Evolutionary conservation across 352 stramenopile species (phyloP), one percentile per base, ranked within the genome.

Genomic region (Phytophthora foliorum): DNA sequence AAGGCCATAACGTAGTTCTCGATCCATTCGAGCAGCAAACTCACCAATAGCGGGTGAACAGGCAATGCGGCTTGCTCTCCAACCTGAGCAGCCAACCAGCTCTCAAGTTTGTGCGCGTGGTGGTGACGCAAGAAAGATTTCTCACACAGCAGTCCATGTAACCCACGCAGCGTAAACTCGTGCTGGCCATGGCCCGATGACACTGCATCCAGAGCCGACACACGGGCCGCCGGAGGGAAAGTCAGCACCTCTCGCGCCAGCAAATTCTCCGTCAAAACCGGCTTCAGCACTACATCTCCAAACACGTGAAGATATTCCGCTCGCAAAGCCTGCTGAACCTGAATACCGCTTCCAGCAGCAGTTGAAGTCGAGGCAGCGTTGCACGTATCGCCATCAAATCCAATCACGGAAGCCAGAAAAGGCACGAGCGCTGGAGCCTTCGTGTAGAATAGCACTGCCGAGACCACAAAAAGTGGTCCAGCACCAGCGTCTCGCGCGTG

Each of bases 1-100:
- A 92, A 92, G 9, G 84, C 80, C 74, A 92, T 80, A 13, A 91
- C 31, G 57, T 92, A 92, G 46, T 92, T 92, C 57, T 92, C 84
- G 54, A 92, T 83, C 77, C 75, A 92, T 68, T 92, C 84, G 0
- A 90, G 52, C 31, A 90, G 49, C 2, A 92, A 36, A 42, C 71
- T 88, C 21, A 87, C 44, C 6, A 91, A 51, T 16, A 92, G 49
- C 13, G 84, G 80, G 36, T 91, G 82, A 21, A 91, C 59, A 6
- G 84, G 84, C 34, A 86, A 68, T 6, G 72, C 70, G 2, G 63
- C 66, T 22, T 81, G 63, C 11, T 79, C 69, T 52, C 77, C 72
- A 21, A 92, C 38, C 38, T 89, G 74, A 19, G 31, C 60, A 38
- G 70, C 54, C 2, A 92, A 48, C 82, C 84, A 91, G 22, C 67